Base-by-base conservation (phyloP, 495 filamentous ascomycete species). In the Penicillium steckii region DNA sequence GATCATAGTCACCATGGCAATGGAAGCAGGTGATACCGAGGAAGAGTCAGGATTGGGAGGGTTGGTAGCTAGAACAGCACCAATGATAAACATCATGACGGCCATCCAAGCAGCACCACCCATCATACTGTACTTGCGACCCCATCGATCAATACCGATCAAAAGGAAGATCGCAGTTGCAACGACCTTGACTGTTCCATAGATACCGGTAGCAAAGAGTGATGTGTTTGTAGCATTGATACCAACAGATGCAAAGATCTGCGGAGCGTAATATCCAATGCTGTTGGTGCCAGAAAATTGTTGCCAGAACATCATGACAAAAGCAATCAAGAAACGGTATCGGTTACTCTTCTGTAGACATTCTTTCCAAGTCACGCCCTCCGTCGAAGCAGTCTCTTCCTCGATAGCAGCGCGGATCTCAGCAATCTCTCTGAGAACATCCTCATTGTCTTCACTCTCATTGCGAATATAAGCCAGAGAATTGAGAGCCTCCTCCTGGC, bases 51-150 rank as follows among this genome's bases (percentile, higher is more conserved):
- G 19, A n/a, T 70, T 49, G 2, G 75, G 75, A 0, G 76, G 77
- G 38, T 80, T 44, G 6, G 68, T 73, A 5, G 65, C 70, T 40
- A 76, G 47, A 12, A 91, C 88, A 25, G 90, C 76, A n/a, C 87
- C 87, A 53, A 91, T 85, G 60, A 91, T 87, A 61, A 88, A 85
- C 83, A 90, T 90, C 65, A 80, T 79, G 9, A 77, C 61, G 6
- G 77, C 80, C 73, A 87, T 86, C 29, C 82, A 86, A 30, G 85
- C 77, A 3, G 79, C 82, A 15, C 88, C 90, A 66, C 80, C 85
- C 49, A 90, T 74, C 30, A 94, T 73, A 55, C 81, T 83, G 26
- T 80, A 74, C 29, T 84, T 80, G 3, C 88, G 78, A 8, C 87
- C 88, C 18, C 87, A 76, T 1, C 81, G 79, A 60, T 92, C 87